Base-by-base conservation (phyloP, 257 asterid genomes). In the Phtheirospermum japonicum region DNA sequence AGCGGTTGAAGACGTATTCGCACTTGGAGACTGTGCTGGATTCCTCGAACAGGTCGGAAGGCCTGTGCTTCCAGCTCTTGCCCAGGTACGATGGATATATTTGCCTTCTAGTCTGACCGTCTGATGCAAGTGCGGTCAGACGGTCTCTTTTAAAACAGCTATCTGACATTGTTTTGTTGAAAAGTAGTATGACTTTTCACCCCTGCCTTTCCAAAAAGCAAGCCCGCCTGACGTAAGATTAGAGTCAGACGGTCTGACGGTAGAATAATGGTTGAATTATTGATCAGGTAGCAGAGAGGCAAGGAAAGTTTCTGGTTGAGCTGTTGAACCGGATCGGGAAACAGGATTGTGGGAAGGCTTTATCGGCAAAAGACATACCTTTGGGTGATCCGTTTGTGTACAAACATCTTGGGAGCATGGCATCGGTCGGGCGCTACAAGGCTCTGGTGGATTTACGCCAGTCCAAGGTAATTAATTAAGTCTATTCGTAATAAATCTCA, bases 1-100 rank as follows among this genome's bases (percentile, higher is more conserved):
- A 28, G 77, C 95, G 0, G 83, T 77, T 17, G 95, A 88, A 57
- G 97, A 92, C 59, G 88, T 88, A 32, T 92, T 83, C 67, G 97
- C 98, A 7, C 68, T 92, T 6, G 98, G 98, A 18, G 98, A 92
- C 62, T 88, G 95, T 46, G 90, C 95, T 40, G 98, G 98, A 43
- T 88, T 88, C 73, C 89, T 92, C 10, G 97, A 91, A 70, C 77
- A 81, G 28, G 80, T 81, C 4, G 98, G 94, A 71, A 79, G 63
- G 68, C 87, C 82, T 4, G 97, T 92, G 62, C 95, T 92, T 71
- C 97, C 98, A 1, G 94, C 98, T 39, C 82, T 88, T 34, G 98
- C 98, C 59, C 98, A 92, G 96, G 97, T 89, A 46, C n/a, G n/a
- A n/a, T n/a, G n/a, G n/a, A n/a, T n/a, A n/a, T n/a, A n/a, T n/a